Evolutionary conservation across 495 filamentous ascomycete species (phyloP), one percentile per base, ranked within the genome.

Genomic region (Durotheca rogersii): DNA sequence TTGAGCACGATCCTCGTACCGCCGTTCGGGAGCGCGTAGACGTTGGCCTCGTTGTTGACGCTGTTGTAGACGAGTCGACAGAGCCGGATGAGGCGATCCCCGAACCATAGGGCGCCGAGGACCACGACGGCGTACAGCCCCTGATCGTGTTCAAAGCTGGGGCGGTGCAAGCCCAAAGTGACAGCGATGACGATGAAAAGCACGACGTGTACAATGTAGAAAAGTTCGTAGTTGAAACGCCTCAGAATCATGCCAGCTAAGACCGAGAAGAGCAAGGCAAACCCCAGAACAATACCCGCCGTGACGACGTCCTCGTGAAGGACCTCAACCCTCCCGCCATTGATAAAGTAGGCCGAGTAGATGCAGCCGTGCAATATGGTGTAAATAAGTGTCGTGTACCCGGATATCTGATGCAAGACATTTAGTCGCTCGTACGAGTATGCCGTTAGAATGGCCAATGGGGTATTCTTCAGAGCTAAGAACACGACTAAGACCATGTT

Each of bases 341-440:
- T 38, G 19, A 66, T 46, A 58, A 75, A 75, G 33, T 62, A 70
- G 5, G 60, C 55, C 10, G 74, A 61, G 58, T 75, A 81, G 15
- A 76, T 38, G 4, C 67, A 49, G 0, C 45, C 67, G 42, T 82
- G 80, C 7, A 80, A 29, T 18, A 79, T 55, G 37, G 69, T 61
- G 27, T 60, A 64, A 4, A 66, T 14, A 30, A 82, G 66, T 29
- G 75, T 80, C 7, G 74, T 76, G 50, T 81, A 81, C 18, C 81
- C 81, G 25, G 73, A 76, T 34, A 75, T 72, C 43, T 76, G 76
- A 60, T 85, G 81, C 14, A 85, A 72, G 21, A 72, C 71, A 48
- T 83, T 83, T 23, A 85, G 72, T 14, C 76, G 66, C 47, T 85
- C 81, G 56, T 85, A 83, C 6, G 81, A 83, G 36, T 77, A 77